These are phyloP conservation scores for Dendrobium nobile DNA, from an alignment of 106 monocot species.

Conservation along the genomic window DNA sequence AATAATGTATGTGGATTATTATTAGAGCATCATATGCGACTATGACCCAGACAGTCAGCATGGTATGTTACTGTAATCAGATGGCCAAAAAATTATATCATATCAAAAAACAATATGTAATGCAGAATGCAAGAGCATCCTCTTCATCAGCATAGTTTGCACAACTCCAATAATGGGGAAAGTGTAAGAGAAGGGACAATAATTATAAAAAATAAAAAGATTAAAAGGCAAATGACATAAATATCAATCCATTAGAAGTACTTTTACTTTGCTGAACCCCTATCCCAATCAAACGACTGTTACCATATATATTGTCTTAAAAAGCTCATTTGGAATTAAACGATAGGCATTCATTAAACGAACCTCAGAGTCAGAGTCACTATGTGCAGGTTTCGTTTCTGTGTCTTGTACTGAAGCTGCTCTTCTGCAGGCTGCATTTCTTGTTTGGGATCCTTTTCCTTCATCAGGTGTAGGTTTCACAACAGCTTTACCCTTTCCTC, in stretches of 20 bases:
- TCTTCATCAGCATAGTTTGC: not conserved
- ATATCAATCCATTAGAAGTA: not conserved
- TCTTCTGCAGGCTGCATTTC: constrained; percentile 71
- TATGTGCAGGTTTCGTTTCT: constrained; percentile 52
- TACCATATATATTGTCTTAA: not conserved
- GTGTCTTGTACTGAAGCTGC: constrained; percentile 61
- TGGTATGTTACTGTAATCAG: not conserved
- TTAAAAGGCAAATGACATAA: not conserved
- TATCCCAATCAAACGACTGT: not conserved
- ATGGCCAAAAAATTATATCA: not conserved
- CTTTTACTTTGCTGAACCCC: not conserved
- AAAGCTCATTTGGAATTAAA: not conserved
- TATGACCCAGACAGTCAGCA: not conserved
- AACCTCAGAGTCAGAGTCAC: constrained; percentile 78
- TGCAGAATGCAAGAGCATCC: not conserved
- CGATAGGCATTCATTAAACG: not conserved
- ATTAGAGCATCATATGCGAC: not conserved
- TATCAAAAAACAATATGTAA: not conserved
- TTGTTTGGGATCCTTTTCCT: constrained; percentile 68
- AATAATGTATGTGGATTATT: not conserved
- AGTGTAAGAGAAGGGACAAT: not conserved
- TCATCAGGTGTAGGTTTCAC: constrained; percentile 60
- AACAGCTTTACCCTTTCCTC: constrained; percentile 94
- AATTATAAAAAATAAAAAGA: not conserved
- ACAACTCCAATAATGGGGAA: not conserved